Evolutionary conservation across 1,139 yeast species (phyloP).

Genomic region (Suhomyces ambrosiae): DNA sequence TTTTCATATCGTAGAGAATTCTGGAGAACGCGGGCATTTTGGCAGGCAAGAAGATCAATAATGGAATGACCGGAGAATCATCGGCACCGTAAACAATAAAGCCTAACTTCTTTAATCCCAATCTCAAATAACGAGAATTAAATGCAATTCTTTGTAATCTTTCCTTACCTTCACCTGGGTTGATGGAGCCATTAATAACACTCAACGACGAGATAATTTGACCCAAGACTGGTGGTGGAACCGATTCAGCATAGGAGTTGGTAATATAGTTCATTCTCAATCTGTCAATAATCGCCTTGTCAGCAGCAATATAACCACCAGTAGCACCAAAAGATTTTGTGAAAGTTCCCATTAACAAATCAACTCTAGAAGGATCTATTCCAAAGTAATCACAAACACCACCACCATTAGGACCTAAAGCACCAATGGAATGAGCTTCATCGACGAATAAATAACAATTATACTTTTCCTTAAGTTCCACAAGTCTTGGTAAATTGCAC

Average conservation of each 20-base stretch:
- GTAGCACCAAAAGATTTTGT: constrained; percentile 98
- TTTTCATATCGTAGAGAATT: constrained; percentile 71
- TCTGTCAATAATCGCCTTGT: constrained; percentile 66
- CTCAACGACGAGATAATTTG: constrained; percentile 83
- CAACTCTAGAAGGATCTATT: constrained; percentile 73
- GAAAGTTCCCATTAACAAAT: constrained; percentile 93
- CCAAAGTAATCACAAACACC: constrained; percentile 95
- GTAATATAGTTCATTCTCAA: constrained; percentile 75
- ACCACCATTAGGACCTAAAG: constrained; percentile 89
- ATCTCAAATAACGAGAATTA: constrained; percentile 87
- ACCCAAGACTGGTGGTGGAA: constrained; percentile 86
- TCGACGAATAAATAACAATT: constrained; percentile 90
- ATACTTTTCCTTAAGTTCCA: constrained; percentile 79
- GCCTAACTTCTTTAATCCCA: constrained; percentile 89
- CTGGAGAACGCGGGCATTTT: constrained; percentile 94
- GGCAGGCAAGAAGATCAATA: constrained; percentile 83
- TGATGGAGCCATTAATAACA: constrained; percentile 76
- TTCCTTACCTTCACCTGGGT: constrained; percentile 92
- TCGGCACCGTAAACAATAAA: constrained; percentile 94
- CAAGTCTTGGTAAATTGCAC: constrained; percentile 78
- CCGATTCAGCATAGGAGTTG: constrained; percentile 77
- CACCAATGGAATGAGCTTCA: constrained; percentile 98
- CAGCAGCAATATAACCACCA: constrained; percentile 92
- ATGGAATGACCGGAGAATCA: constrained; percentile 94
- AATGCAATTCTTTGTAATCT: constrained; percentile 92